phyloP scores from a whole-genome alignment of 2,329 filamentous ascomycete genomes.

The Scortechinia acanthostroma region DNA sequence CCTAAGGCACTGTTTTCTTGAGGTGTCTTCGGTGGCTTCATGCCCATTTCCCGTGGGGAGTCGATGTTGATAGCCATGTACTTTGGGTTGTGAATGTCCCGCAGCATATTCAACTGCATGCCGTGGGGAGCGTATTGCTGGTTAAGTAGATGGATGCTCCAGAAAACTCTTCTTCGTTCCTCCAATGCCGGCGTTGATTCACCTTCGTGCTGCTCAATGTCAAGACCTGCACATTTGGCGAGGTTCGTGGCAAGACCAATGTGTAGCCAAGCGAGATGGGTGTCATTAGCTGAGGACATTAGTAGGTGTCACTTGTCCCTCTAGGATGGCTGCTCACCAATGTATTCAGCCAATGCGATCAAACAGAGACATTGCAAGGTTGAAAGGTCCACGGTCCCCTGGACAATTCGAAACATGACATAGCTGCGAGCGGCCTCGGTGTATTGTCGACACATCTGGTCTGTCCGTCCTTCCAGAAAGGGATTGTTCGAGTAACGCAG shows the following conservation, averaged over 20 bases:
- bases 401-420: conserved; percentile 39
- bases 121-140: conserved; percentile 9
- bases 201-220: conserved; percentile 1
- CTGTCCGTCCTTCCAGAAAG: conserved; percentile 6
- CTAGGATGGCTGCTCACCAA: conserved; percentile 7
- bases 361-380: conserved; percentile 42
- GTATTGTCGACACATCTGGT: conserved; percentile 11
- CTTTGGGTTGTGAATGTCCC: conserved; percentile 11
- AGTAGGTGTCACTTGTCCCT: no score
- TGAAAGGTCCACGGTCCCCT: conserved; percentile 36
- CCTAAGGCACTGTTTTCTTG: conserved; percentile 4
- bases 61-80: conserved; percentile 9
- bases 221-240: background rate
- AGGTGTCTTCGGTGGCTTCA: conserved; percentile 7
- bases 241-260: conserved; percentile 2
- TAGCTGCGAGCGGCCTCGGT: conserved; percentile 26
- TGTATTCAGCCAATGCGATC: conserved; percentile 10
- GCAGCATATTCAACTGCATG: conserved; percentile 10
- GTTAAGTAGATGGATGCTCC: conserved; percentile 9
- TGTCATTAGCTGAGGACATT: conserved; percentile 1
- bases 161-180: conserved; percentile 5
- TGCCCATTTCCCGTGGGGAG: conserved; percentile 4
- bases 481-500: conserved; percentile 17
- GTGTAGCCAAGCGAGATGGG: conserved; percentile 3
- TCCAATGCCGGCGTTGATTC: background rate